Evolutionary conservation across 2,329 filamentous ascomycete species (phyloP).

Genomic region (Ophiostoma angusticollis): DNA sequence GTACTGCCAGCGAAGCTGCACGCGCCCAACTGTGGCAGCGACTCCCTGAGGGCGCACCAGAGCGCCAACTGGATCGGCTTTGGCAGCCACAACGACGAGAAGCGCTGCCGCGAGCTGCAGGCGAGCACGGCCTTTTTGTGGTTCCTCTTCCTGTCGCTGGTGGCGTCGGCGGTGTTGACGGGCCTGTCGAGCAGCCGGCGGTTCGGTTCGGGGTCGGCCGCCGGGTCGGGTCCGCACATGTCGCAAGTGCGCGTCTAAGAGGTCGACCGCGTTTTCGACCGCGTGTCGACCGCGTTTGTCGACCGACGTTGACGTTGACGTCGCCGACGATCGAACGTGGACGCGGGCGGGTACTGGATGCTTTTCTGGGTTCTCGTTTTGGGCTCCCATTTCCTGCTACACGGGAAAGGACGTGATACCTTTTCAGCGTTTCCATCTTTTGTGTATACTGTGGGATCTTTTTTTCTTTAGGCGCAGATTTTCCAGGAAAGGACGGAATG

Average conservation of each 20-base stretch:
- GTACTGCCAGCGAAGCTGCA: conserved; percentile 57
- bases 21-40: conserved; percentile 54
- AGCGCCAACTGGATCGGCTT: conserved; percentile 45
- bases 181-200: conserved; percentile 40
- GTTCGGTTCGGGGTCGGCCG: conserved; percentile 24
- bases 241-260: conserved; percentile 37
- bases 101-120: conserved; percentile 64
- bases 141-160: conserved; percentile 58
- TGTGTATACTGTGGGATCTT: neutral
- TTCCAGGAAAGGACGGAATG: too few species aligned
- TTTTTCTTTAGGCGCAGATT: neutral
- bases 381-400: neutral
- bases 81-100: conserved; percentile 43
- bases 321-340: too few species aligned
- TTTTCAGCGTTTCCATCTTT: conserved; percentile 6
- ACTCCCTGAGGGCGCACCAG: conserved; percentile 20
- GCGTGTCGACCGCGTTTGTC: too few species aligned
- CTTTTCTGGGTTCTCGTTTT: neutral
- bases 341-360: too few species aligned
- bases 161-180: conserved; percentile 42
- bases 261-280: neutral
- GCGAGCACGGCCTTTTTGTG: conserved; percentile 64
- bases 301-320: too few species aligned
- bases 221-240: conserved; percentile 36
- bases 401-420: conserved; percentile 5